These are phyloP conservation scores for Macrolepiota fuliginosa DNA, from an alignment of 768 basidiomycete genomes.

Conservation along the genomic window DNA sequence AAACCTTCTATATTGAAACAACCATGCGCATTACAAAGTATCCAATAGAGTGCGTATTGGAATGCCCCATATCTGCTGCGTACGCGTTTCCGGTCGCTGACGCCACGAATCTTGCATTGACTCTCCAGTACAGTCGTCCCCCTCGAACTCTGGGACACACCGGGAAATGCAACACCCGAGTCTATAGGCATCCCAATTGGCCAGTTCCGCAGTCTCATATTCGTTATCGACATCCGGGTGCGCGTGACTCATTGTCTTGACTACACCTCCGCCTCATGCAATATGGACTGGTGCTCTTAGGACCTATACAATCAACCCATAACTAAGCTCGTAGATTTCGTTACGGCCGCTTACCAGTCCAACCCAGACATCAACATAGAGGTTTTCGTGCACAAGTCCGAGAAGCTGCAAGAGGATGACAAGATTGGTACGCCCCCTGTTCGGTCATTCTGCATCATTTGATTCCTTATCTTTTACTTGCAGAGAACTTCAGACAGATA, in stretches of 20 bases:
- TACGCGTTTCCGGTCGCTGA: constrained; percentile 13
- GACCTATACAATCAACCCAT: constrained; percentile 86
- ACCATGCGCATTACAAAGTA: constrained; percentile 77
- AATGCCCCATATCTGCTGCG: neutral
- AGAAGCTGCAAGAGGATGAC: constrained; percentile 88
- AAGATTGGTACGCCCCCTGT: constrained; percentile 64
- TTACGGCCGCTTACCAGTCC: constrained; percentile 70
- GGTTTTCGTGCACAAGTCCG: constrained; percentile 95
- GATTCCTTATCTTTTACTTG: neutral
- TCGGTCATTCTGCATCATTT: neutral
- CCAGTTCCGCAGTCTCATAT: constrained; percentile 83
- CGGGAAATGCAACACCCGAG: constrained; percentile 79
- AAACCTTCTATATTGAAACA: constrained; percentile 88
- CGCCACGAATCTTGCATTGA: constrained; percentile 11
- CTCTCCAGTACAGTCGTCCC: constrained; percentile 79
- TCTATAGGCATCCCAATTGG: constrained; percentile 73
- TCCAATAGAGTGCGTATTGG: constrained; percentile 68
- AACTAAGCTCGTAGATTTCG: constrained; percentile 76
- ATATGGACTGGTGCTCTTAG: constrained; percentile 32
- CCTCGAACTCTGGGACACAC: constrained; percentile 95
- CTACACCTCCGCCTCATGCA: neutral
- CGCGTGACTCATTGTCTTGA: constrained; percentile 24
- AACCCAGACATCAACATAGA: constrained; percentile 81
- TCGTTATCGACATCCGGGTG: constrained; percentile 94
- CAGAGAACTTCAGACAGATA: constrained; percentile 90